Conservation (phyloP, 495 filamentous ascomycete species). For the Letharia columbiana region DNA sequence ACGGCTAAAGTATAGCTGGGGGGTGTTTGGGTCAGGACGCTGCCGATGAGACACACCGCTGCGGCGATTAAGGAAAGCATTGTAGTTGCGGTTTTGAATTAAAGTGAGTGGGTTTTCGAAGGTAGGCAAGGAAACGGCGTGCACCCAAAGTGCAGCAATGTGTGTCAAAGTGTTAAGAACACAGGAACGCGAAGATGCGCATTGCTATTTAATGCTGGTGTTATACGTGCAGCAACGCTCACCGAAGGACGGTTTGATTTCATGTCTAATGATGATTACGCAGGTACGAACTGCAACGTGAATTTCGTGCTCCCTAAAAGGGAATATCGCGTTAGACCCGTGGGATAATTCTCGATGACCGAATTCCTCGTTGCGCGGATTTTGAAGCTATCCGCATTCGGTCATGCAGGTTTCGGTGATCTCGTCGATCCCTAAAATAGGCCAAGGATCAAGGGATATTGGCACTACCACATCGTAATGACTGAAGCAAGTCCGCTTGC, state of each 20-base stretch:
- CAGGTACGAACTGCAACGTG: background rate
- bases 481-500: background rate
- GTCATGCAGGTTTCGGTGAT: slow-evolving; percentile 13
- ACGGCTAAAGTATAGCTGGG: slow-evolving; percentile 9
- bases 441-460: background rate
- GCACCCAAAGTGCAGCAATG: background rate
- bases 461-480: background rate
- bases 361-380: background rate
- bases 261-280: background rate
- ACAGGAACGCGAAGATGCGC: background rate
- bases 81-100: too few species aligned
- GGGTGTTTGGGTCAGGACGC: slow-evolving; percentile 2
- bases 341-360: background rate
- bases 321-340: background rate
- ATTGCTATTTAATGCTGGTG: background rate
- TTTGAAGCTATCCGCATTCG: slow-evolving; percentile 7
- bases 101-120: background rate
- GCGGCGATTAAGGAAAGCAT: slow-evolving; percentile 12
- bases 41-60: slow-evolving; percentile 8
- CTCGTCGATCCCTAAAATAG: background rate
- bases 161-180: background rate
- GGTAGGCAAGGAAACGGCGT: background rate
- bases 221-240: background rate
- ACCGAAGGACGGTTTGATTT: background rate
- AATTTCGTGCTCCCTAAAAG: background rate